Evolutionary conservation across 495 filamentous ascomycete species (phyloP).

Genomic region (Talaromyces wortmannii): DNA sequence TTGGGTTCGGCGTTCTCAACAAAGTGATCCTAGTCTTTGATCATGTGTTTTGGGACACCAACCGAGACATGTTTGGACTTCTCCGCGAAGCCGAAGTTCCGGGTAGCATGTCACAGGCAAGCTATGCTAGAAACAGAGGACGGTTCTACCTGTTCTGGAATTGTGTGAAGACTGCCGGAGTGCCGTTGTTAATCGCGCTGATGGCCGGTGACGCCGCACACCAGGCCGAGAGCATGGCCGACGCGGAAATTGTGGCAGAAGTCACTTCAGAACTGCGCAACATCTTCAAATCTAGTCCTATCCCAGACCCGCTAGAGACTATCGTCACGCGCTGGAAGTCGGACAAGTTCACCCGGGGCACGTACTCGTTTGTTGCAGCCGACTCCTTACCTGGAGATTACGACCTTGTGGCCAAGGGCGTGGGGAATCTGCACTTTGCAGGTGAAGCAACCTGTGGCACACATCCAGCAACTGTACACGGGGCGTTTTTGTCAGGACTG

Average conservation of each 20-base stretch:
- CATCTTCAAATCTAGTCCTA: slow-evolving; percentile 52
- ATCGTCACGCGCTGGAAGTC: slow-evolving; percentile 92
- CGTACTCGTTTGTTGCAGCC: slow-evolving; percentile 87
- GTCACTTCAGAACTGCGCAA: slow-evolving; percentile 67
- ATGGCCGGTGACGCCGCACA: slow-evolving; percentile 97
- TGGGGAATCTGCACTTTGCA: slow-evolving; percentile 91
- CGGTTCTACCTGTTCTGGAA: slow-evolving; percentile 99
- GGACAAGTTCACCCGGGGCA: slow-evolving; percentile 83
- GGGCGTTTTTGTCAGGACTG: slow-evolving; percentile 89
- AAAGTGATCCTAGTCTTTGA: slow-evolving; percentile 92
- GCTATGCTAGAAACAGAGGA: slow-evolving; percentile 60
- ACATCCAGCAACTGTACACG: slow-evolving; percentile 94
- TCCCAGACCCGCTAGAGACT: slow-evolving; percentile 76
- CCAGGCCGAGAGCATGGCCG: slow-evolving; percentile 68
- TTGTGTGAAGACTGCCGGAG: slow-evolving; percentile 77
- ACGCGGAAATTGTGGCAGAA: slow-evolving; percentile 69
- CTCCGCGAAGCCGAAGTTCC: slow-evolving; percentile 59
- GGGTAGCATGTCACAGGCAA: slow-evolving; percentile 50
- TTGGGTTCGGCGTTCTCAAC: slow-evolving; percentile 92
- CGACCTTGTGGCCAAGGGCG: slow-evolving; percentile 77
- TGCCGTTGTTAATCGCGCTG: slow-evolving; percentile 80
- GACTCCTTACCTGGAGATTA: slow-evolving; percentile 81
- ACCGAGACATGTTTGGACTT: slow-evolving; percentile 89
- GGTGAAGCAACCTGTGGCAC: slow-evolving; percentile 94
- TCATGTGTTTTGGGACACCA: slow-evolving; percentile 86